These are phyloP conservation scores for Collybia sp. DNA, from an alignment of 768 basidiomycete species.

Conservation along the genomic window DNA sequence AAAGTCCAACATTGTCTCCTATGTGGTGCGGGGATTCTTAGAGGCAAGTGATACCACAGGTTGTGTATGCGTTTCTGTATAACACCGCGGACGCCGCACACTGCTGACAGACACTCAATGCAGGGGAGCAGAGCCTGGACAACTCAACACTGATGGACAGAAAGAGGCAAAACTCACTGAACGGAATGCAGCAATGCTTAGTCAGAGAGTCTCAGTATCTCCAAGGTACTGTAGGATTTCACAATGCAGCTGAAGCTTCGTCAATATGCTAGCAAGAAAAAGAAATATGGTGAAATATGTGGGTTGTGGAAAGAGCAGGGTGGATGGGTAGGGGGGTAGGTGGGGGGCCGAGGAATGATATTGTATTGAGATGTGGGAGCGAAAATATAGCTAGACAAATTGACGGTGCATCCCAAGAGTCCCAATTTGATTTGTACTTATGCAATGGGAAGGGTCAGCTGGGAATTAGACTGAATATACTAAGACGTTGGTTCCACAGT, in stretches of 20 bases:
- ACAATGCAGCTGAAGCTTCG: too few relatives aligned
- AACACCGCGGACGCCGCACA: too few relatives aligned
- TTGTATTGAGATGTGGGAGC: slow-evolving; percentile 4
- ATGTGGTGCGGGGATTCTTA: too few relatives aligned
- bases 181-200: slow-evolving; percentile 5
- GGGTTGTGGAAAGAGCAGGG: not conserved
- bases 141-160: slow-evolving; percentile 5
- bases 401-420: slow-evolving; percentile 5
- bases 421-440: slow-evolving; percentile 8
- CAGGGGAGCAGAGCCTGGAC: too few relatives aligned
- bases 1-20: too few relatives aligned
- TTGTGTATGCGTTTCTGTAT: too few relatives aligned
- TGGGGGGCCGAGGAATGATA: slow-evolving; percentile 8
- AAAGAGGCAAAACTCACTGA: slow-evolving; percentile 9
- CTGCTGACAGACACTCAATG: too few relatives aligned
- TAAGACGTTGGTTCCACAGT: slow-evolving; percentile 20
- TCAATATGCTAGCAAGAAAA: not conserved
- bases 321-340: not conserved
- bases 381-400: slow-evolving; percentile 6
- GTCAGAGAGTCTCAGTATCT: too few relatives aligned
- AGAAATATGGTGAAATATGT: not conserved
- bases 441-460: slow-evolving; percentile 11
- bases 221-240: too few relatives aligned
- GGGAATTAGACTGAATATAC: slow-evolving; percentile 29
- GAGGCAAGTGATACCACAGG: too few relatives aligned